Conservation (phyloP, 1,139 yeast species). For the Kluyveromyces sp. region DNA sequence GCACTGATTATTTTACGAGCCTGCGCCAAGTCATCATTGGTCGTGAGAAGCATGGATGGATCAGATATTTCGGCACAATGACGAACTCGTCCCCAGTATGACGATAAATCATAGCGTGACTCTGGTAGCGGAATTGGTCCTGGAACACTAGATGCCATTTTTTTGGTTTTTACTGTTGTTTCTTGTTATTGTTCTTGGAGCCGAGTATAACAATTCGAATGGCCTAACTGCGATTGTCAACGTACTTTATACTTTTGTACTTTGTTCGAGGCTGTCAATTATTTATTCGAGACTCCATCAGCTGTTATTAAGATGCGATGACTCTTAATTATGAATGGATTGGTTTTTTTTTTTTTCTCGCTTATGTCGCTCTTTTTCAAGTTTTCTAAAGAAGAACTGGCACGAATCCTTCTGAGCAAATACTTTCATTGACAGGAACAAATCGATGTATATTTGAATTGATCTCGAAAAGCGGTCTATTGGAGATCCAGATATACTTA, state of each 20-base stretch:
- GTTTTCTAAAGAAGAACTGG: too few species aligned
- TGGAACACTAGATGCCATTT: constrained; percentile 81
- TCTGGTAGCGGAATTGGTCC: constrained; percentile 75
- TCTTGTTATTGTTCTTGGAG: neutral
- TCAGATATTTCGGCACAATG: constrained; percentile 92
- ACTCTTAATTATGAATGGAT: neutral
- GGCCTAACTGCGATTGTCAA: neutral
- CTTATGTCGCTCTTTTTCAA: too few species aligned
- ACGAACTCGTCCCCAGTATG: constrained; percentile 89
- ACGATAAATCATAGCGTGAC: constrained; percentile 66
- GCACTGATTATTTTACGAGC: constrained; percentile 64
- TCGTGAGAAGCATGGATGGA: constrained; percentile 79
- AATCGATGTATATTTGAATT: too few species aligned
- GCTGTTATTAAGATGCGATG: neutral
- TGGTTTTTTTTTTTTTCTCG: neutral
- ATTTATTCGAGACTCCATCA: neutral
- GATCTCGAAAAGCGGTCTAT: too few species aligned
- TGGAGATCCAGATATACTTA: too few species aligned
- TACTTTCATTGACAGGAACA: too few species aligned
- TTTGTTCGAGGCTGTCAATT: neutral
- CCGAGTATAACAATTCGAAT: neutral
- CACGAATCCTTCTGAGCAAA: too few species aligned
- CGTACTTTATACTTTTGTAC: neutral
- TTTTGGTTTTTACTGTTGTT: neutral
- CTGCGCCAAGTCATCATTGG: constrained; percentile 50